Evolutionary conservation across 495 filamentous ascomycete genomes (phyloP), one percentile per base, ranked within the genome.

Genomic region (Xylaria palmicola): DNA sequence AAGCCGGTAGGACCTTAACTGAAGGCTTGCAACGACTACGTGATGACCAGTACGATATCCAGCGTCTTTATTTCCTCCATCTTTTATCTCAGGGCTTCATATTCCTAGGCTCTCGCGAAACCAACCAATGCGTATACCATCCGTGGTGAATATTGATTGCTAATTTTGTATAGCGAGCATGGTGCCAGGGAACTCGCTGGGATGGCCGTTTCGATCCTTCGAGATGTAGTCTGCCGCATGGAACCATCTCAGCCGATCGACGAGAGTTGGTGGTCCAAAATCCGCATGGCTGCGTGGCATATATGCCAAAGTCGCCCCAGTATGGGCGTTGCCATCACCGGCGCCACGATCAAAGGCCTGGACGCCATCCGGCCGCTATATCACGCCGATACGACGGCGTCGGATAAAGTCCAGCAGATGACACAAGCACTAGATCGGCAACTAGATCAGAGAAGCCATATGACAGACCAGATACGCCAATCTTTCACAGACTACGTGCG

Each of bases 231-330:
- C 17, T 27, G 48, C 7, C 49, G 65, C 53, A 65, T 62, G 66
- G 57, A 2, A 58, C 62, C 47, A 44, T 71, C 58, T 3, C 22
- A 41, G 9, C 64, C 48, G 4, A 63, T 73, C 4, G 57, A 65
- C 6, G 63, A 74, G n/a, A 55, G 59, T 12, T 86, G 83, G 80
- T 88, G 86, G 85, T 65, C 64, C 3, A 75, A 74, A 6, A 62
- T 86, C 13, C 76, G 84, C 22, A 78, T 82, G 74, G 79, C 75
- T 26, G 84, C 80, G 2, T 90, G 85, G 86, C 86, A 89, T 68
- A 62, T 89, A 1, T 83, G 79, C 66, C 84, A 85, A 56, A 84
- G 87, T 56, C 80, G 85, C 15, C 81, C 84, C 57, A 87, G 83
- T 63, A 88, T 89, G 85, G 79, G 81, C 3, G 77, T 85, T 0